A percentile compares a stretch with the other conserved stretches of the same genome.
Conservation (phyloP, 768 basidiomycete species). For the Psilocybe cubensis region DNA sequence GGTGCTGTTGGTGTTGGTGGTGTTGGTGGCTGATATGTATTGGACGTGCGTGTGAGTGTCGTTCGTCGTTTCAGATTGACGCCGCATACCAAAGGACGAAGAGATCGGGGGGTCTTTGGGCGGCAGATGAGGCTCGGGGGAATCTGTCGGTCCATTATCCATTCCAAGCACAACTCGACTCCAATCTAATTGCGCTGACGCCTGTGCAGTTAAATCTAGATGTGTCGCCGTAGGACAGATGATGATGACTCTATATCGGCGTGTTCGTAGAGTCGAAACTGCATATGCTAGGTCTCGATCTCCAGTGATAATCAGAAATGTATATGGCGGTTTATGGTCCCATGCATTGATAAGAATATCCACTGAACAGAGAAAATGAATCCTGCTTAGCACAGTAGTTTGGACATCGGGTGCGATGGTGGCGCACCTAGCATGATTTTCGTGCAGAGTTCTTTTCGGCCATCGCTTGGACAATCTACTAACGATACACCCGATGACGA, state of each 20-base stretch:
- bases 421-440: slow-evolving; percentile 33
- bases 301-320: slow-evolving; percentile 65
- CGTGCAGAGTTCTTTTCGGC: slow-evolving; percentile 28
- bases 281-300: slow-evolving; percentile 72
- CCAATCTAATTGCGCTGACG: slow-evolving; percentile 54
- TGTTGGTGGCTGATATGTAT: neutral
- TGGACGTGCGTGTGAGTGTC: too few relatives aligned
- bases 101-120: neutral
- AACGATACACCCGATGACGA: slow-evolving; percentile 34
- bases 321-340: slow-evolving; percentile 51
- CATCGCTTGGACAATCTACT: slow-evolving; percentile 33
- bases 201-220: slow-evolving; percentile 54
- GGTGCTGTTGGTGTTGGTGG: too few relatives aligned
- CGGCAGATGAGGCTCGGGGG: neutral
- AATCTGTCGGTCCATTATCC: neutral
- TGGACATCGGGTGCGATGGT: neutral
- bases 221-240: slow-evolving; percentile 47
- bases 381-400: neutral
- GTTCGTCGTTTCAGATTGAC: neutral
- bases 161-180: slow-evolving; percentile 21
- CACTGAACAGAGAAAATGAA: slow-evolving; percentile 38
- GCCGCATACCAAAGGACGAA: neutral
- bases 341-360: slow-evolving; percentile 73
- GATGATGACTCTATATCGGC: slow-evolving; percentile 55
- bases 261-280: slow-evolving; percentile 57